Base-by-base conservation (phyloP, 331 rosid species). In the Malus hybrid region DNA sequence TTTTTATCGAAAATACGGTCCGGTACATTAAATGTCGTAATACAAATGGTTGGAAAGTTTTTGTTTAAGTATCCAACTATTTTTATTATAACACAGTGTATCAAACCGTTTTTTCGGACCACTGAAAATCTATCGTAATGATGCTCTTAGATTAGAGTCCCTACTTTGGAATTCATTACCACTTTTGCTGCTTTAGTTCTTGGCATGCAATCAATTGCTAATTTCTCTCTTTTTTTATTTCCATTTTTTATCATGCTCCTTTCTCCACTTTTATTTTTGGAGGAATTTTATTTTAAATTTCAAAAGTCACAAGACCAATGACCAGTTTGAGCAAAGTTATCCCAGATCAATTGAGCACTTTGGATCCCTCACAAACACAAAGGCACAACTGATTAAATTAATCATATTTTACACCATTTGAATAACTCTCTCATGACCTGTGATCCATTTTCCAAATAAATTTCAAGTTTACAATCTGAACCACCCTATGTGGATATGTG, bases 111-210 rank as follows among this genome's bases (percentile, higher is more conserved):
- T 39, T 9, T 39, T 0, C 44, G 0, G 0, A 39, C 12, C 0
- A 39, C 0, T 39, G 1, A 39, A 39, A 39, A 39, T 39, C 44
- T 39, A 3, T 36, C 1, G 48, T 3, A 42, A 42, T 42, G 86
- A 87, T 87, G 83, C 88, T 79, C 85, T 85, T 87, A 59, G 59
- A 42, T 42, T 42, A 42, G 5, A 19, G 22, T 77, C 83, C 77
- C 85, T 85, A 81, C 85, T 89, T 85, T 85, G 80, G 89, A 89
- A 20, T 82, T 86, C 76, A 60, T 87, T 83, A 70, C 27, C 77
- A 76, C 88, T 77, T 89, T 84, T 80, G 81, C 75, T 81, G 73
- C 72, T 72, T 76, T 81, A 76, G 77, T 81, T 86, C 5, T 90
- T 85, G 83, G 75, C 83, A 64, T 79, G 82, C 83, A 79, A 84